Evolutionary conservation across 2,329 filamentous ascomycete genomes (phyloP), one percentile per base, ranked within the genome.

Genomic region (Penicillium sp.): DNA sequence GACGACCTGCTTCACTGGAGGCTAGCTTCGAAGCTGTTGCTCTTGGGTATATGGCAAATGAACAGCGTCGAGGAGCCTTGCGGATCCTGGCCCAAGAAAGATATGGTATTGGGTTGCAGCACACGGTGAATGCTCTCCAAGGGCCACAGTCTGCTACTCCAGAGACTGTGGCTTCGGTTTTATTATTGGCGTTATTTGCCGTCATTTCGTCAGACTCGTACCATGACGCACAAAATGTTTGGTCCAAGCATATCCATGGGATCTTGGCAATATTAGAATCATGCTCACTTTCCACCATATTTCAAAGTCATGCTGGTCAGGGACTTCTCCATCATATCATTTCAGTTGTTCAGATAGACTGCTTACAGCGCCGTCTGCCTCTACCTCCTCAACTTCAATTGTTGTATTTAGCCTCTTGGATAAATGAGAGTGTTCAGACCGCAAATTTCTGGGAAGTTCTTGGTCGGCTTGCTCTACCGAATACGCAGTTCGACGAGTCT

Each of bases 301-400:
- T 55, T 37, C 21, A 45, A n/a, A 45, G 9, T 16, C 4, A 21
- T 21, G 14, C 45, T 21, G 46, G 33, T 4, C 52, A 50, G 21
- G n/a, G 52, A 35, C 26, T 55, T 49, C 52, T 55, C 11, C 52
- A 55, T 26, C 52, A 55, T 45, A 39, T 55, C n/a, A 55, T 55
- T 49, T 49, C 46, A 2, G 37, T 35, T 19, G 24, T 49, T n/a
- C 52, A 55, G 22, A 50, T 55, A 27, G 52, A 55, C n/a, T 50
- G 29, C 9, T 9, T 55, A 9, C 22, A 55, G 1, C 52, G 52
- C 11, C 16, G 46, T 10, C 16, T 44, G 16, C 37, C 35, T 19
- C 13, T 49, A 16, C 52, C 52, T 4, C 19, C 46, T 49, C 24
- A 55, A 14, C 46, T 55, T 9, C 14, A 55, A 24, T 9, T 10